A percentile compares a stretch with the other conserved stretches of the same genome.
phyloP scores from a whole-genome alignment of 208 protist genomes.

The Strigomonas galati region DNA sequence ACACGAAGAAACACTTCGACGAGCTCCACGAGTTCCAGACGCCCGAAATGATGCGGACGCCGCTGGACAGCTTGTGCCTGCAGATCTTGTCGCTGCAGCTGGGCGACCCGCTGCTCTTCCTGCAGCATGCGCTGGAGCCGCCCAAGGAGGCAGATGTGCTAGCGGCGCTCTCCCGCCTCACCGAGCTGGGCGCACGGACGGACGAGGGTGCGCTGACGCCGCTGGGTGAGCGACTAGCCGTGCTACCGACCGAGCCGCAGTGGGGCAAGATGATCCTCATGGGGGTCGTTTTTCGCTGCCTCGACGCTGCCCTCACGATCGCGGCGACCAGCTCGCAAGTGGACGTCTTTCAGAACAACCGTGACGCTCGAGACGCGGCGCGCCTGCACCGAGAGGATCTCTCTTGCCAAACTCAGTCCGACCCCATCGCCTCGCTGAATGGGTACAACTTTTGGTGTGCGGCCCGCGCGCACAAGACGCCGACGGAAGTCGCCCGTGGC shows the following conservation, averaged over 20 bases:
- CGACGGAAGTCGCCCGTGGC: constrained; percentile 32
- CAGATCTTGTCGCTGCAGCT: constrained; percentile 63
- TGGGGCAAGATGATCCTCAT: constrained; percentile 93
- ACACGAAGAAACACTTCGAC: constrained; percentile 79
- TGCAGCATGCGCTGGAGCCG: constrained; percentile 78
- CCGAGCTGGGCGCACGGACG: constrained; percentile 78
- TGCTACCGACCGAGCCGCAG: constrained; percentile 69
- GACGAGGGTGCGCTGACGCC: constrained; percentile 77
- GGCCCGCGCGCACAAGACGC: constrained; percentile 31
- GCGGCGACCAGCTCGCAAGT: constrained; percentile 53
- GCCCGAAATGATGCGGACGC: constrained; percentile 93
- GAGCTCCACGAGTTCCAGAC: constrained; percentile 83
- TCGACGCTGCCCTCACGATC: constrained; percentile 94
- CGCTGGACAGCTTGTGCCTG: constrained; percentile 93
- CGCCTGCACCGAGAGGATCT: constrained; percentile 75
- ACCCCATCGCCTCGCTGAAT: constrained; percentile 83
- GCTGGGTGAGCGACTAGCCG: constrained; percentile 75
- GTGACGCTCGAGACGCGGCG: constrained; percentile 47
- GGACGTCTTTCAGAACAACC: constrained; percentile 59
- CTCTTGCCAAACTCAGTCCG: constrained; percentile 67
- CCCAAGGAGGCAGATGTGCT: constrained; percentile 52
- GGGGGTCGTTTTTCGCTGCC: constrained; percentile 85
- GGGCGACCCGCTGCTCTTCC: constrained; percentile 57
- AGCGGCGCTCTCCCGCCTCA: constrained; percentile 59
- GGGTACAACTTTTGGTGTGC: constrained; percentile 89